Base-by-base conservation (phyloP, 805 yeast species). In the Saturnispora zaruensis region DNA sequence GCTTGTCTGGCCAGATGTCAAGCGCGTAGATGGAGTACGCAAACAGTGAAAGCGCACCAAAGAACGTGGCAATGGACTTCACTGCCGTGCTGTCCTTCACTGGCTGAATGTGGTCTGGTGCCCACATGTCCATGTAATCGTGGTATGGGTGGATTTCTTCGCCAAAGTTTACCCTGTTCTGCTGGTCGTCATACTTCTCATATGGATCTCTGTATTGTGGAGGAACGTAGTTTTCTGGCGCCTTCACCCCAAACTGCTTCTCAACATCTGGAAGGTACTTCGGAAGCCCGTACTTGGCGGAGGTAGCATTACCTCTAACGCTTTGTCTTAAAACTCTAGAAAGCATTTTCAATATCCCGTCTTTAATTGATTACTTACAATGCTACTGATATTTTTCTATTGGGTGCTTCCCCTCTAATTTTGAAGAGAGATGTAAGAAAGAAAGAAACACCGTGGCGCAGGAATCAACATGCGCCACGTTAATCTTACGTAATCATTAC, bases 71-170 rank as follows among this genome's bases (percentile, higher is more conserved):
- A 55, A 81, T 76, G 64, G 78, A 78, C 57, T 67, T 73, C 48
- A 80, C 65, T 1, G 95, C 95, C 30, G 77, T 74, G 43, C 66
- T 62, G 66, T 84, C 83, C 37, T 76, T 69, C 32, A 80, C 84
- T 36, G 71, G 65, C 57, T 81, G 79, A 64, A 73, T 79, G 61
- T 81, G 76, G 61, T 87, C 95, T 11, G 95, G 93, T 7, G 95
- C 78, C 95, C 95, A 87, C 74, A 85, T 75, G 65, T 87, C 90
- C 61, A 81, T 73, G 65, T 78, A 69, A 61, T 87, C 96, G 57
- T 82, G 84, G 59, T 81, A 78, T 49, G 81, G 78, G 63, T 81
- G 81, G 55, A 86, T 65, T 26, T 88, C 86, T 54, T 87, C 89
- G 55, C 78, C 76, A 56, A 77, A 72, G 71, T 87, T 86, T 68